Conservation (phyloP, 2,329 filamentous ascomycete genomes). For the Domatiomyces globalis region DNA sequence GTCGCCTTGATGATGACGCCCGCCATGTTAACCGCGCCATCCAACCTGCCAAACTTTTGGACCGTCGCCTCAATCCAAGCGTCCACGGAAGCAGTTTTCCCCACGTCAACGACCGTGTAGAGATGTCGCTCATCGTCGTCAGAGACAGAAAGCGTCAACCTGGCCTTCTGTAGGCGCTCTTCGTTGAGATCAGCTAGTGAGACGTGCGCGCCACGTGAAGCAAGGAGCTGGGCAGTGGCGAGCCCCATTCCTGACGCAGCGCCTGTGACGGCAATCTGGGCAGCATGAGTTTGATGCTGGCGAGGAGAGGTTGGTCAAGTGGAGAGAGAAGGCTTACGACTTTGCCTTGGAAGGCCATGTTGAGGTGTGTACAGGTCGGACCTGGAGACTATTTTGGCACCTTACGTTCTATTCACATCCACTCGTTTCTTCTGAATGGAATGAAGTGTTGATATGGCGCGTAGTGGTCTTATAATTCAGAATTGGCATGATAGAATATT, state of each 20-base stretch:
- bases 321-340: not conserved
- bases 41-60: conserved; percentile 12
- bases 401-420: not conserved
- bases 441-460: too few relatives aligned
- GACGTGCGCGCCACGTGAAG: conserved; percentile 31
- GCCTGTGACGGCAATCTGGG: conserved; percentile 23
- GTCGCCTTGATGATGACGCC: conserved; percentile 13
- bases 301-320: not conserved
- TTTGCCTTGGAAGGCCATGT: not conserved
- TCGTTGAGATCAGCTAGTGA: conserved; percentile 29
- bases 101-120: conserved; percentile 6
- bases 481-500: too few relatives aligned
- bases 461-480: too few relatives aligned
- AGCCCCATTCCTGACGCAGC: conserved; percentile 38
- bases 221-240: conserved; percentile 33
- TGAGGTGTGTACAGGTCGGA: not conserved
- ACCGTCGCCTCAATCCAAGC: conserved; percentile 11
- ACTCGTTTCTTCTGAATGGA: not conserved
- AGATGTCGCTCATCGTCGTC: conserved; percentile 1
- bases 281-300: not conserved
- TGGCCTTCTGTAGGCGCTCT: conserved; percentile 19
- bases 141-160: not conserved
- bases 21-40: conserved; percentile 16
- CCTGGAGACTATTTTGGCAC: not conserved
- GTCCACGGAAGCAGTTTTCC: conserved; percentile 5